phyloP scores from a whole-genome alignment of 2,329 filamentous ascomycete species.

The Daldinia eschscholtzii region DNA sequence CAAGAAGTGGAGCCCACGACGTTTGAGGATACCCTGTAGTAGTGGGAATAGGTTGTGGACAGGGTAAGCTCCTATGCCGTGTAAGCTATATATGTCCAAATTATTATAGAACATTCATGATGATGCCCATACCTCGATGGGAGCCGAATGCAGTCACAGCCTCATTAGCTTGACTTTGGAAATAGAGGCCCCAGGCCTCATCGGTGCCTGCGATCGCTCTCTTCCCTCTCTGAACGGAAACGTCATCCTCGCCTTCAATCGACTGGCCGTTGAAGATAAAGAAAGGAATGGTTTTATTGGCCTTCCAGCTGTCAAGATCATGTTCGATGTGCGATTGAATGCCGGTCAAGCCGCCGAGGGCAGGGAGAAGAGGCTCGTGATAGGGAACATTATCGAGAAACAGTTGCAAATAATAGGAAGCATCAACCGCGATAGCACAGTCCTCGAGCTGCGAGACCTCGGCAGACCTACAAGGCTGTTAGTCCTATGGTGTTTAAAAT shows the following conservation, averaged over 20 bases:
- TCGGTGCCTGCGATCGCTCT: constrained; percentile 78
- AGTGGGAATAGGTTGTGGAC: constrained; percentile 80
- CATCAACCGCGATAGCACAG: constrained; percentile 85
- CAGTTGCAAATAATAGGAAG: constrained; percentile 86
- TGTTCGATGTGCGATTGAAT: constrained; percentile 80
- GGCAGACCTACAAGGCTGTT: constrained; percentile 61
- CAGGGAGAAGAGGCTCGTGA: constrained; percentile 89
- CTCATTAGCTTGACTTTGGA: constrained; percentile 80
- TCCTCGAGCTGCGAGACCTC: constrained; percentile 79
- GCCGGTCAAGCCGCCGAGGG: constrained; percentile 88
- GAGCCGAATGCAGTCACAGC: constrained; percentile 88
- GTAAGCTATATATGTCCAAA: constrained; percentile 28
- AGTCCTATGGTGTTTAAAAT: constrained; percentile 15
- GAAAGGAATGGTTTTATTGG: constrained; percentile 78
- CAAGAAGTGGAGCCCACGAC: constrained; percentile 78
- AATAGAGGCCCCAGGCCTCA: constrained; percentile 89
- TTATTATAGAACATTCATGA: not conserved
- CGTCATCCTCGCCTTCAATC: constrained; percentile 79
- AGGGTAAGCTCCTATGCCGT: constrained; percentile 72
- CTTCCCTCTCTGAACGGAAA: constrained; percentile 72
- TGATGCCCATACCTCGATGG: constrained; percentile 72
- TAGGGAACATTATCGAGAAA: constrained; percentile 77
- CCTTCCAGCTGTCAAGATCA: constrained; percentile 79
- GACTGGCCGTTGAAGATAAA: constrained; percentile 95
- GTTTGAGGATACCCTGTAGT: constrained; percentile 79